These are phyloP conservation scores for Coemansia sp. DNA, from an alignment of 192 early-diverging fungal genomes.

Conservation along the genomic window DNA sequence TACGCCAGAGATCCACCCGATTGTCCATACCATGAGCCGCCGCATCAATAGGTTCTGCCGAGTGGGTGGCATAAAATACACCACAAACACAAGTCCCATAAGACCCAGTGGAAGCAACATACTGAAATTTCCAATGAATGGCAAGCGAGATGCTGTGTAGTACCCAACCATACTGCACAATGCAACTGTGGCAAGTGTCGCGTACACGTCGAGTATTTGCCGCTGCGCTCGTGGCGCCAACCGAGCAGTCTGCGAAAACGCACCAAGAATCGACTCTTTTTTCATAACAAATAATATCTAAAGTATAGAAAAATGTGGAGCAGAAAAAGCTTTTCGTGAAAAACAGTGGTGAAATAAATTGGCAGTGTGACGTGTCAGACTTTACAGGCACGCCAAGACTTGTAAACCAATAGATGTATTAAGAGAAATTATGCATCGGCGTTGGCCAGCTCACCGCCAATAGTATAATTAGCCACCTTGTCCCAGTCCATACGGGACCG, in stretches of 20 bases:
- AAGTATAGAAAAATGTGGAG: neutral
- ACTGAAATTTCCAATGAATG: neutral
- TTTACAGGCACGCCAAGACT: too few relatives aligned
- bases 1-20: conserved; percentile 8
- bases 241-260: conserved; percentile 23
- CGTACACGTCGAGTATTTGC: conserved; percentile 27
- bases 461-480: conserved; percentile 58
- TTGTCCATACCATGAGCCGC: conserved; percentile 20
- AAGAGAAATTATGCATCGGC: conserved; percentile 17
- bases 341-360: too few relatives aligned
- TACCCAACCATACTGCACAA: conserved; percentile 19
- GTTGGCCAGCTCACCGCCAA: conserved; percentile 41
- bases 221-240: conserved; percentile 19
- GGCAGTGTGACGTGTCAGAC: too few relatives aligned
- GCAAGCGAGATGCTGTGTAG: conserved; percentile 9
- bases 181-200: conserved; percentile 14
- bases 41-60: conserved; percentile 16
- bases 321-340: neutral
- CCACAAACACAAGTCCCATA: neutral
- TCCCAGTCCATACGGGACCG: conserved; percentile 94
- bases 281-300: neutral
- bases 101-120: neutral
- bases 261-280: conserved; percentile 6
- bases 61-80: conserved; percentile 16
- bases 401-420: too few relatives aligned